Conservation (phyloP, 1,284 basidiomycete genomes). For the Mixia osmundae region DNA sequence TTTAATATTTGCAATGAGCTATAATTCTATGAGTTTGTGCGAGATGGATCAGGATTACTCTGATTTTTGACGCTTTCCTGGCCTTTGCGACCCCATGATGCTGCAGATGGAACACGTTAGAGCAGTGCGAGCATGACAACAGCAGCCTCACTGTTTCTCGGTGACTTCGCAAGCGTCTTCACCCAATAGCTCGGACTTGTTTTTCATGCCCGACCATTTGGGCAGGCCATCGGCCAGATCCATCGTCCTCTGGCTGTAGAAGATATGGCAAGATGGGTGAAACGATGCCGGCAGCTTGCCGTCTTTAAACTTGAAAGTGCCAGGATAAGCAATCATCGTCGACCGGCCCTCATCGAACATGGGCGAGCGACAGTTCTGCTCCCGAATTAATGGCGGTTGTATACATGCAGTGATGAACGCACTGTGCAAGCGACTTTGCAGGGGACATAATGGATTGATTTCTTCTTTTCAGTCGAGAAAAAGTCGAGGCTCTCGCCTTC, state of each 20-base stretch:
- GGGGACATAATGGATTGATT: conserved; percentile 5
- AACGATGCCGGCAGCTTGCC: conserved; percentile 5
- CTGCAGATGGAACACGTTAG: no score
- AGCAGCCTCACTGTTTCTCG: no score
- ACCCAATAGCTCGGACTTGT: conserved; percentile 4
- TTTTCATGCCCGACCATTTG: conserved; percentile 7
- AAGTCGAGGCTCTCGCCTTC: conserved; percentile 6
- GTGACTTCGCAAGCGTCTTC: no score
- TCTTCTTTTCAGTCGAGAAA: conserved; percentile 4
- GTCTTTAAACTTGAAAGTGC: conserved; percentile 5
- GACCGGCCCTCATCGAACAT: neutral
- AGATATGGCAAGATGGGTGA: conserved; percentile 4
- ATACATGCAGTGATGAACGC: conserved; percentile 6
- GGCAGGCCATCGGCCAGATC: conserved; percentile 8
- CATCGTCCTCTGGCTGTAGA: conserved; percentile 6
- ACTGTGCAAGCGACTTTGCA: conserved; percentile 7
- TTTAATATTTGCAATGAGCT: no score
- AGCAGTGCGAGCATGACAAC: no score
- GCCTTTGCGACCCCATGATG: no score
- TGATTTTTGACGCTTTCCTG: no score
- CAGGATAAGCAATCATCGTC: conserved; percentile 6
- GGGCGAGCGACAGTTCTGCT: neutral
- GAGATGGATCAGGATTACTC: no score
- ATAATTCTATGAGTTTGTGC: no score
- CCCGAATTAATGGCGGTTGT: neutral